Conservation (phyloP, 495 filamentous ascomycete genomes). For the Aspergillus kassunensis region DNA sequence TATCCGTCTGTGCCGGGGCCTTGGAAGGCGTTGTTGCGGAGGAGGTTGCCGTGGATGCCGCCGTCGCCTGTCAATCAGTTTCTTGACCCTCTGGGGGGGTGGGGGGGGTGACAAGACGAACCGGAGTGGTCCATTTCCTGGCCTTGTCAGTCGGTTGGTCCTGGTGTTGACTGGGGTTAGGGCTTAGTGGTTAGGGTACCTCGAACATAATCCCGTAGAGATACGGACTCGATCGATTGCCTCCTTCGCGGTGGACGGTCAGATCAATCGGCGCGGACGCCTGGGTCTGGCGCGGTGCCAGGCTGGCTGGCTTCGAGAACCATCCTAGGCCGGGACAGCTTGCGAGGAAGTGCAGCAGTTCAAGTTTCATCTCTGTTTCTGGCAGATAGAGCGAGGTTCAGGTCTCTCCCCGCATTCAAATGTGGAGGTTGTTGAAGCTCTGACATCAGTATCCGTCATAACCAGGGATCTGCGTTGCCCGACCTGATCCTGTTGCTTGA, state of each 20-base stretch:
- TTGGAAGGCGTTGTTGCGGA: slow-evolving; percentile 72
- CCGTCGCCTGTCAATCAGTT: slow-evolving; percentile 47
- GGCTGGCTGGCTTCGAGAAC: not conserved
- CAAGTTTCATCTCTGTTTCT: not conserved
- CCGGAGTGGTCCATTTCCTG: slow-evolving; percentile 72
- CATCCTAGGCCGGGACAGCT: not conserved
- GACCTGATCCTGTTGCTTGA: no score
- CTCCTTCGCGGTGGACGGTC: slow-evolving; percentile 33
- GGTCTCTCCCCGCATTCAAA: no score
- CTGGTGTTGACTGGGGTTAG: no score
- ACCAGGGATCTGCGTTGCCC: no score
- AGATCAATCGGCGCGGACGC: not conserved
- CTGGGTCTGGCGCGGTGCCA: not conserved
- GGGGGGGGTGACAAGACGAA: slow-evolving; percentile 1
- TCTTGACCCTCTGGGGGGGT: no score
- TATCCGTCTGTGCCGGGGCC: no score
- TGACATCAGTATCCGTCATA: no score
- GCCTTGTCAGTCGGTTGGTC: not conserved
- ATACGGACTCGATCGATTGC: slow-evolving; percentile 51
- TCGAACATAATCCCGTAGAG: slow-evolving; percentile 62
- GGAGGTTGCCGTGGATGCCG: slow-evolving; percentile 70
- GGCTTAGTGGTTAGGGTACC: slow-evolving; percentile 16
- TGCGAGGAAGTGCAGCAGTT: not conserved
- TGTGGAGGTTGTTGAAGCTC: no score
- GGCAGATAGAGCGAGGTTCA: no score